These are phyloP conservation scores for Porcisia deanei DNA, from an alignment of 208 protist genomes.

Conservation along the genomic window DNA sequence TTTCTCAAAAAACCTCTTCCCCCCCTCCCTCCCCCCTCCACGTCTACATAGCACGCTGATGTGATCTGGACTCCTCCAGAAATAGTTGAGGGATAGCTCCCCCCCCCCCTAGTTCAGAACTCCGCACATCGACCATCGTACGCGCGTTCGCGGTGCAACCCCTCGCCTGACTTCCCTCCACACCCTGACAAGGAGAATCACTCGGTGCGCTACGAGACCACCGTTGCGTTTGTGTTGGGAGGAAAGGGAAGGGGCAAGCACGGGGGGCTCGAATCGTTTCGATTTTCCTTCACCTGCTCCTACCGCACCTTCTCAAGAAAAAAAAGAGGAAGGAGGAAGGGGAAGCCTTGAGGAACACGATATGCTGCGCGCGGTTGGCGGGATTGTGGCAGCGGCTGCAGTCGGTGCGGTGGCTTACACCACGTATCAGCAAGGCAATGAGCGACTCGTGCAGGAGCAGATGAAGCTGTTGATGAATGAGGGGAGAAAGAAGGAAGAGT, in stretches of 20 bases:
- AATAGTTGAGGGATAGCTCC: background rate
- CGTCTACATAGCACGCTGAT: background rate
- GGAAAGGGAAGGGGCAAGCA: background rate
- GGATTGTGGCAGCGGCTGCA: constrained; percentile 21
- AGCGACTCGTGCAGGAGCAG: constrained; percentile 37
- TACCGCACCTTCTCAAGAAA: background rate
- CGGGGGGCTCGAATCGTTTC: too few relatives aligned
- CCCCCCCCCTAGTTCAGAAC: background rate
- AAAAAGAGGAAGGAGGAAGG: background rate
- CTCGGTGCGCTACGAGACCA: background rate
- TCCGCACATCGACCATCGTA: background rate
- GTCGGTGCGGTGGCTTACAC: constrained; percentile 30
- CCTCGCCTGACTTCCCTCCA: background rate
- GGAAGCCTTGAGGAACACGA: background rate
- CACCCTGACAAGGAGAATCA: background rate
- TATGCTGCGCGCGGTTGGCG: constrained; percentile 25
- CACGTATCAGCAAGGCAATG: constrained; percentile 35
- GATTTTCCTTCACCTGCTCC: background rate
- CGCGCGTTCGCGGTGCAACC: background rate
- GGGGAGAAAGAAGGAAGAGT: background rate
- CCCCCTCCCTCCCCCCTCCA: background rate
- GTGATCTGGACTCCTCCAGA: background rate
- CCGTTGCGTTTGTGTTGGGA: background rate
- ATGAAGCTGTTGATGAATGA: constrained; percentile 28
- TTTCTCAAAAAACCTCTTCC: background rate